These are phyloP conservation scores for Spathaspora sp. DNA, from an alignment of 805 yeast genomes.

Conservation along the genomic window DNA sequence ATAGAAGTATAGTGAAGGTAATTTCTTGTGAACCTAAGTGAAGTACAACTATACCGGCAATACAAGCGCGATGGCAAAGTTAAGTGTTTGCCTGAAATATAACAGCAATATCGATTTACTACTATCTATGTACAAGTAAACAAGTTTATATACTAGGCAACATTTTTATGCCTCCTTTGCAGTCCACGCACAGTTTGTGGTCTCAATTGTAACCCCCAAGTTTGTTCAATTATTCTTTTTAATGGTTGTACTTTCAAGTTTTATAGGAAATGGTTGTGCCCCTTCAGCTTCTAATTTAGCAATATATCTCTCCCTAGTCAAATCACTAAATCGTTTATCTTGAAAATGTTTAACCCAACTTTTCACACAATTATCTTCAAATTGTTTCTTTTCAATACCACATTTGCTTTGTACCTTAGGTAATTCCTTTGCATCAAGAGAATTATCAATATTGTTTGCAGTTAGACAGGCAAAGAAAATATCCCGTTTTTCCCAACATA, in stretches of 20 bases:
- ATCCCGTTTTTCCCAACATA: conserved; percentile 92
- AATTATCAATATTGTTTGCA: conserved; percentile 61
- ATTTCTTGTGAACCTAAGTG: too few relatives aligned
- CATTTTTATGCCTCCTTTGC: too few relatives aligned
- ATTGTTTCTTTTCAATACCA: conserved; percentile 50
- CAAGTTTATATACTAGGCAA: not conserved
- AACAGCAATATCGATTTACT: too few relatives aligned
- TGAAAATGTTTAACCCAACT: conserved; percentile 90
- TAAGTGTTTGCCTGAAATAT: too few relatives aligned
- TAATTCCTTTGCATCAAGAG: conserved; percentile 53
- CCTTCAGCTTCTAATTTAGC: conserved; percentile 71
- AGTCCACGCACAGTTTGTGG: too few relatives aligned
- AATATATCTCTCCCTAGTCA: conserved; percentile 63
- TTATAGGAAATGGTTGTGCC: conserved; percentile 38
- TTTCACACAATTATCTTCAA: conserved; percentile 72
- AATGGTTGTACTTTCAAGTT: conserved; percentile 12
- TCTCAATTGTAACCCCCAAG: too few relatives aligned
- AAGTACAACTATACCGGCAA: too few relatives aligned
- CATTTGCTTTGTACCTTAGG: conserved; percentile 54
- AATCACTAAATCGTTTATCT: conserved; percentile 79
- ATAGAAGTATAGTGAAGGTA: too few relatives aligned
- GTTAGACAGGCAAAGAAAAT: conserved; percentile 72
- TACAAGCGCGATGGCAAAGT: too few relatives aligned
- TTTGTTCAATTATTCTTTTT: not conserved
- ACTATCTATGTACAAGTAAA: not conserved